Percentiles rank a stretch among this genome's conserved stretches.
phyloP scores from a whole-genome alignment of 441 rosid species.

The Corymbia calophylla region DNA sequence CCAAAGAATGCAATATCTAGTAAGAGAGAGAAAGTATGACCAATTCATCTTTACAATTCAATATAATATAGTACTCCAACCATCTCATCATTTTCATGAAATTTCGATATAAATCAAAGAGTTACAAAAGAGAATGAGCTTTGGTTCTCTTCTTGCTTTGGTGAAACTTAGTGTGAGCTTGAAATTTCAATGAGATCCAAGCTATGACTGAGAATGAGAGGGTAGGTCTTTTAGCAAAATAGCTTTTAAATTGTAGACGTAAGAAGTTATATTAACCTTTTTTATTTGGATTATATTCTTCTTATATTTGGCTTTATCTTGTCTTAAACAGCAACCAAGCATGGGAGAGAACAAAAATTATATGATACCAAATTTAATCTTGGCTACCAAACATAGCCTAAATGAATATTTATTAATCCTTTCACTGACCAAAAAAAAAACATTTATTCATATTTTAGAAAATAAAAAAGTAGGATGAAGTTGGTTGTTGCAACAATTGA shows the following conservation, averaged over 20 bases:
- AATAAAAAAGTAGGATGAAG: neutral
- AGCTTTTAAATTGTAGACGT: neutral
- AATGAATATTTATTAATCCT: neutral
- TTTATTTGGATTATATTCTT: neutral
- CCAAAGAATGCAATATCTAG: no score
- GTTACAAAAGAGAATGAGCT: neutral
- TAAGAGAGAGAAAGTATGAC: neutral
- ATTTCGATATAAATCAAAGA: neutral
- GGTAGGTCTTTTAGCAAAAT: neutral
- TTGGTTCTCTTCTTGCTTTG: neutral
- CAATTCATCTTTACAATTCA: neutral
- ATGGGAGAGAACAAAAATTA: neutral
- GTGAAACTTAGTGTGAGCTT: neutral
- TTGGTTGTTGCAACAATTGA: neutral
- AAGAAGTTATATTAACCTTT: neutral
- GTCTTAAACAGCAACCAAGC: neutral
- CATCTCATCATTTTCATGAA: neutral
- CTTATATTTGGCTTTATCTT: neutral
- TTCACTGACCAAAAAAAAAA: neutral
- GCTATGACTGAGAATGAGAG: neutral
- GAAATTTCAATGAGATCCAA: neutral
- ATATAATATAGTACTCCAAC: neutral
- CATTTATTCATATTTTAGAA: neutral
- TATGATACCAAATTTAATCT: neutral
- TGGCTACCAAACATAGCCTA: neutral